Evolutionary conservation across 2,329 filamentous ascomycete genomes (phyloP).

Genomic region (Fusarium sororula): DNA sequence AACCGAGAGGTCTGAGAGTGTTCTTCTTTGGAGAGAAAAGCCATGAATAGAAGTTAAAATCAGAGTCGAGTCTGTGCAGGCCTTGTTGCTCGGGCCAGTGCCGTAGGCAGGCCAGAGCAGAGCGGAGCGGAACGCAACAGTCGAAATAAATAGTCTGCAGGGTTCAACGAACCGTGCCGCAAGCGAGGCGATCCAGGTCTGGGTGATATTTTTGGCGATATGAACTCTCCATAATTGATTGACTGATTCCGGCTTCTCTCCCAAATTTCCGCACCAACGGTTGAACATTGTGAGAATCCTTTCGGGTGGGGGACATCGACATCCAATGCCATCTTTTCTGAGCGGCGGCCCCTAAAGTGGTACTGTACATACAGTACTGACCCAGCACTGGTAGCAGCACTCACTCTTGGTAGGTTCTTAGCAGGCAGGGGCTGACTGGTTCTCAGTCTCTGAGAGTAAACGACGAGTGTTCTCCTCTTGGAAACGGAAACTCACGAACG

Average conservation of each 20-base stretch:
- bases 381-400: neutral
- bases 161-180: conserved; percentile 18
- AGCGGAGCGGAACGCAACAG: neutral
- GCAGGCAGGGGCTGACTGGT: conserved; percentile 26
- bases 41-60: neutral
- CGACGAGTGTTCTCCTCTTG: conserved; percentile 26
- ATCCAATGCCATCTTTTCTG: neutral
- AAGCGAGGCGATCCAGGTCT: conserved; percentile 15
- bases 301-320: conserved; percentile 14
- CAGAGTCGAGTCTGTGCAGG: neutral
- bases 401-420: neutral
- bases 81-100: neutral
- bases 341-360: conserved; percentile 11
- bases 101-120: neutral
- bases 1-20: neutral
- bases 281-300: neutral
- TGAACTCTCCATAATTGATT: conserved; percentile 13
- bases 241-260: neutral
- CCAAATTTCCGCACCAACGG: conserved; percentile 7
- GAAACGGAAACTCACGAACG: conserved; percentile 13
- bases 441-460: conserved; percentile 19
- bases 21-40: neutral
- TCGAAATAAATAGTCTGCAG: neutral
- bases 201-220: conserved; percentile 2
- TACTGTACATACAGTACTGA: neutral